A percentile compares a stretch with the other conserved stretches of the same genome.
phyloP scores from a whole-genome alignment of 2,329 filamentous ascomycete genomes.

The Microdochium paspali region DNA sequence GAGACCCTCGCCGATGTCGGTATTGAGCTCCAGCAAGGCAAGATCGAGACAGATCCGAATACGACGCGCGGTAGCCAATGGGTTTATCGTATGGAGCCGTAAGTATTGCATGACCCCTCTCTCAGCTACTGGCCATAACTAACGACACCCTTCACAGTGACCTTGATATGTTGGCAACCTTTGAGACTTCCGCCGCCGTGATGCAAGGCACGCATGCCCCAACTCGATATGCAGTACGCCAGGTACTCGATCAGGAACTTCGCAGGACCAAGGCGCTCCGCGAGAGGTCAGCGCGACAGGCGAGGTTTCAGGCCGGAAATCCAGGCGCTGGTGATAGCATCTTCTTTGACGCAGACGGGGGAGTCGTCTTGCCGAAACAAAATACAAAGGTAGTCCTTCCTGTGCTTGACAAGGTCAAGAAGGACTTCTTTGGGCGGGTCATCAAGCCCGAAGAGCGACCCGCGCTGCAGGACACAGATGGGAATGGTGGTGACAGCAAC shows the following conservation, averaged over 20 bases:
- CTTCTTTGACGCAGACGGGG: conserved; percentile 29
- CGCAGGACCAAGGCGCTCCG: conserved; percentile 60
- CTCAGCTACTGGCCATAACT: too few relatives aligned
- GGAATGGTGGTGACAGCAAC: conserved; percentile 15
- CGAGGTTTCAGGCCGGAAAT: conserved; percentile 49
- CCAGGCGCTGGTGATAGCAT: conserved; percentile 11
- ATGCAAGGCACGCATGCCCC: conserved; percentile 52
- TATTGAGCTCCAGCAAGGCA: conserved; percentile 70
- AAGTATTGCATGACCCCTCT: conserved; percentile 30
- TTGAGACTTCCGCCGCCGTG: conserved; percentile 55
- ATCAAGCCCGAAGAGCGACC: conserved; percentile 20
- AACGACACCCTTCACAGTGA: conserved; percentile 27
- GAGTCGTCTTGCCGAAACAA: conserved; percentile 21
- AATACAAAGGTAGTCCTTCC: conserved; percentile 7
- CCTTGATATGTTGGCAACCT: conserved; percentile 71
- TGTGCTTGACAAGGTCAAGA: conserved; percentile 17
- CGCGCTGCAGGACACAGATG: conserved; percentile 24
- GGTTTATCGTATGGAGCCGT: conserved; percentile 94
- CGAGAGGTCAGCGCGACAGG: conserved; percentile 56
- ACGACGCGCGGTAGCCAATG: conserved; percentile 55
- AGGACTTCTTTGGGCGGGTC: conserved; percentile 28
- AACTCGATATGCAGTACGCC: conserved; percentile 84
- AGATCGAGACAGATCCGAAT: conserved; percentile 60
- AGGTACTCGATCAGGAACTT: conserved; percentile 88
- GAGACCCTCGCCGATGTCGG: conserved; percentile 76